phyloP scores from a whole-genome alignment of 257 asterid species.

The Solanum lignicaule region DNA sequence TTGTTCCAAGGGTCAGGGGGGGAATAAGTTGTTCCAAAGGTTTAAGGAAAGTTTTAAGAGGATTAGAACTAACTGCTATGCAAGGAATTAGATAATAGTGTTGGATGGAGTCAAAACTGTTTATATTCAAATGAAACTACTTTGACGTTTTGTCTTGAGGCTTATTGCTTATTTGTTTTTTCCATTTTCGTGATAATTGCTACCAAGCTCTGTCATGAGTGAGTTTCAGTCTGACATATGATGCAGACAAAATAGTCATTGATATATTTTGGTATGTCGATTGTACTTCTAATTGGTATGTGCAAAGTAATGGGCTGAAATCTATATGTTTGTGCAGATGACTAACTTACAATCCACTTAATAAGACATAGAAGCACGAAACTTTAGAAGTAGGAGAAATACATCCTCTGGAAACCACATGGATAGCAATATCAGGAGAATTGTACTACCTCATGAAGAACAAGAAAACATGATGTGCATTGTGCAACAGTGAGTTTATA shows the following conservation, averaged over 20 bases:
- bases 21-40: background rate
- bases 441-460: background rate
- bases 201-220: background rate
- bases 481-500: background rate
- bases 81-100: background rate
- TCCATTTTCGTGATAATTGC: background rate
- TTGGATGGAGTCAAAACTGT: background rate
- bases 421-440: background rate
- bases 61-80: background rate
- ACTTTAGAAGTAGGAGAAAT: background rate
- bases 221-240: background rate
- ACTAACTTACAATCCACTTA: background rate
- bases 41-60: background rate
- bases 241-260: background rate
- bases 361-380: background rate
- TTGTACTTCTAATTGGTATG: background rate
- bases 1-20: background rate
- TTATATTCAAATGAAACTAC: background rate
- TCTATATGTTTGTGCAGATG: background rate
- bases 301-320: background rate
- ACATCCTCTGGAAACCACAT: background rate
- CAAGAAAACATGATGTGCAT: background rate
- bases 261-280: background rate
- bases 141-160: background rate
- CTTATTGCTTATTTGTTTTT: background rate